phyloP scores from a whole-genome alignment of 345 rosid genomes.

The Populus deltoides region DNA sequence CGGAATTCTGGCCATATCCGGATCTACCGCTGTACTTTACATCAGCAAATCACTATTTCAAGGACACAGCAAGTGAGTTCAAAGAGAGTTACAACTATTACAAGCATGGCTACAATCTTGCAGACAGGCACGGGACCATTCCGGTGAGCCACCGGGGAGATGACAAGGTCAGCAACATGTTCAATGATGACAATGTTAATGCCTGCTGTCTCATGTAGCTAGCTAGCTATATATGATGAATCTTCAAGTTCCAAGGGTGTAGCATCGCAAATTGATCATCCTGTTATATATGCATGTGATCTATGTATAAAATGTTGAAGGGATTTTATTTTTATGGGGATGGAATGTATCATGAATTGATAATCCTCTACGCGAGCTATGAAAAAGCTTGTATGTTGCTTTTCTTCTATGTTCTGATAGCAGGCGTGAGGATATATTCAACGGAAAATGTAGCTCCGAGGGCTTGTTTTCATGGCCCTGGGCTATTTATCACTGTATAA shows the following conservation, averaged over 20 bases:
- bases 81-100: constrained; percentile 84
- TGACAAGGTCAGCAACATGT: constrained; percentile 87
- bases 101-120: constrained; percentile 70
- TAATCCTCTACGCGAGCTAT: neutral
- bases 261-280: too few species aligned
- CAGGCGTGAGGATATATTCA: neutral
- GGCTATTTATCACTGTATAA: neutral
- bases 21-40: constrained; percentile 83
- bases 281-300: too few species aligned
- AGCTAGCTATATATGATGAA: neutral
- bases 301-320: too few species aligned
- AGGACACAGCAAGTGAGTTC: constrained; percentile 75
- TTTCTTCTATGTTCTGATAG: too few species aligned
- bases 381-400: neutral
- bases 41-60: constrained; percentile 51
- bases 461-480: neutral
- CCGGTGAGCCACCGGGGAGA: constrained; percentile 73
- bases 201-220: constrained; percentile 78
- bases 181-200: constrained; percentile 85
- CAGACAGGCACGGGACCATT: constrained; percentile 63
- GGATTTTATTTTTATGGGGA: neutral
- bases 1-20: constrained; percentile 94
- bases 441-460: neutral
- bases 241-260: neutral
- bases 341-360: neutral